Conservation (phyloP, 192 early-diverging fungal species). For the Umbelopsis sp. region DNA sequence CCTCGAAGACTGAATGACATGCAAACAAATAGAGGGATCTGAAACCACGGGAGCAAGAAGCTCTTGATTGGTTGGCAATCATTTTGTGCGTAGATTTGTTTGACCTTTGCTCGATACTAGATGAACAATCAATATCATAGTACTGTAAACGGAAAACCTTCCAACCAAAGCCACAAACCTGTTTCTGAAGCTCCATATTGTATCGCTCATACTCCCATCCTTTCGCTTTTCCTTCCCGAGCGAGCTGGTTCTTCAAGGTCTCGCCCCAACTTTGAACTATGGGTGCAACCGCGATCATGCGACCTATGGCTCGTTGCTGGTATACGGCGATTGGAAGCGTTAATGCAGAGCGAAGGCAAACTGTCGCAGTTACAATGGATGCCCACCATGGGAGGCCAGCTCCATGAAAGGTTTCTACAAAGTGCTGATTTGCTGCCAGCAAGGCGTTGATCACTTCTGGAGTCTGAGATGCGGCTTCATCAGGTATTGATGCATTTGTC, state of each 20-base stretch:
- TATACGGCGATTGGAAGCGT: slow-evolving; percentile 62
- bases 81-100: slow-evolving; percentile 59
- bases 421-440: slow-evolving; percentile 41
- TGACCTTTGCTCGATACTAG: slow-evolving; percentile 52
- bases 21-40: slow-evolving; percentile 76
- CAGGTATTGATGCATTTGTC: not conserved
- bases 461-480: not conserved
- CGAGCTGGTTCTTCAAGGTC: slow-evolving; percentile 48
- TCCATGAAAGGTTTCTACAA: slow-evolving; percentile 47
- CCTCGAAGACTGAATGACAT: slow-evolving; percentile 68
- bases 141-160: not conserved
- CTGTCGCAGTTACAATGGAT: slow-evolving; percentile 48
- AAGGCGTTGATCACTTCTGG: slow-evolving; percentile 37
- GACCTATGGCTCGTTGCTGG: slow-evolving; percentile 53
- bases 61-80: slow-evolving; percentile 61
- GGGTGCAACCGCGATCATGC: slow-evolving; percentile 49
- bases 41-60: slow-evolving; percentile 67
- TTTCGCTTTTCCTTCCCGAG: slow-evolving; percentile 37
- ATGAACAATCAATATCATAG: not conserved
- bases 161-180: slow-evolving; percentile 35
- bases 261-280: slow-evolving; percentile 49
- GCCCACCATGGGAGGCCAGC: slow-evolving; percentile 60
- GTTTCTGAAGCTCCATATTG: slow-evolving; percentile 45
- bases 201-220: slow-evolving; percentile 46
- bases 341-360: slow-evolving; percentile 49